Base-by-base conservation (phyloP, 192 early-diverging fungal genomes). In the Mortierella antarctica region DNA sequence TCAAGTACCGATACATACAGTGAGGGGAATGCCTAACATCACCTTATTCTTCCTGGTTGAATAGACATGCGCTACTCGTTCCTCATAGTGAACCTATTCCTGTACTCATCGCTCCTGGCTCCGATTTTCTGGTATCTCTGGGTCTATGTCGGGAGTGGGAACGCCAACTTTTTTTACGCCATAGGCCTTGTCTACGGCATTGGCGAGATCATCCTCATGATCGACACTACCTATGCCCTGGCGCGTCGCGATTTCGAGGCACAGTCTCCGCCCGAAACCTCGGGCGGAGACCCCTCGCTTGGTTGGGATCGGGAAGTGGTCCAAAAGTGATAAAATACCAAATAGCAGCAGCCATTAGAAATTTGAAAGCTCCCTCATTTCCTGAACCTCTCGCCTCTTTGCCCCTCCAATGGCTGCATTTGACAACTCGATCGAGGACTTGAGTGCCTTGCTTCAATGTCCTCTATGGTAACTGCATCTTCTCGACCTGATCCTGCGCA, bases 141-240 rank as follows among this genome's bases (percentile, higher is more conserved):
- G 98, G 93, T 98, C 46, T 96, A 96, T 81, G 92, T 92, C 20
- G 98, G 97, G 11, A 93, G 91, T 60, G 98, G 96, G 31, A 99
- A 99, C 84, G 95, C 97, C 64, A 99, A 99, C 78, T 99, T 98
- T 74, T 98, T 95, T 74, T 99, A 97, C 73, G 96, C 97, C 6
- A 96, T 97, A 13, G 98, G 96, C 1, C 89, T 99, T 49, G 94
- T 99, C 6, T 96, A 95, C 52, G 93, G 89, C 17, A 83, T 97
- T 60, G 93, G 94, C 0, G 95, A 97, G 83, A 91, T 97, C 48
- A 82, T 95, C 17, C 79, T 97, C 57, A 67, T 97, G 40, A 92
- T 95, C 18, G 98, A 99, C 82, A 66, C 92, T n/a, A 91, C 90
- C n/a, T 90, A 83, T 65, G 93, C 96, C 12, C 85, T 88, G 72